phyloP scores from a whole-genome alignment of 2,329 filamentous ascomycete genomes.

The Mycosphaerella arachidis region DNA sequence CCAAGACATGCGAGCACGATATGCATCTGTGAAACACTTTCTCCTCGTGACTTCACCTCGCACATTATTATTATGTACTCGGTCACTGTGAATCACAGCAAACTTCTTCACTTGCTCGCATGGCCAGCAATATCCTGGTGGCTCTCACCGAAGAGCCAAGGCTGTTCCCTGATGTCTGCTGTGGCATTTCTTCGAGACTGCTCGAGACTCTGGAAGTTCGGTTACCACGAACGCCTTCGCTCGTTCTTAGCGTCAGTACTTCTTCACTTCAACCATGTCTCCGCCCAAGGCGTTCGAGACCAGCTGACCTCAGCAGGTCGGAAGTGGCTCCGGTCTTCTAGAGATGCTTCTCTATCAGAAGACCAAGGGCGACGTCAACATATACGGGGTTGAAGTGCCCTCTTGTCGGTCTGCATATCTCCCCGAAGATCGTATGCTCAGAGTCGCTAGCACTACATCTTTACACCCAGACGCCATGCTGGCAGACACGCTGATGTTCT shows the following conservation, averaged over 20 bases:
- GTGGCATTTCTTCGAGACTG: constrained; percentile 23
- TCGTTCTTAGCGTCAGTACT: constrained; percentile 7
- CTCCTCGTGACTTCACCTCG: neutral
- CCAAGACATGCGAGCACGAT: neutral
- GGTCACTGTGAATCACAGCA: constrained; percentile 12
- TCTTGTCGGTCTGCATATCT: constrained; percentile 45
- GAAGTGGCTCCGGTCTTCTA: constrained; percentile 49
- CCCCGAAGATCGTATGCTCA: constrained; percentile 37
- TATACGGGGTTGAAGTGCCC: constrained; percentile 49
- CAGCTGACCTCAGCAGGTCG: constrained; percentile 32
- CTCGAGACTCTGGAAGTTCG: constrained; percentile 14
- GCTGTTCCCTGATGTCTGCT: constrained; percentile 26
- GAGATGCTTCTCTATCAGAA: constrained; percentile 41
- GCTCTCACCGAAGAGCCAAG: constrained; percentile 16
- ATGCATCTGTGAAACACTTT: neutral
- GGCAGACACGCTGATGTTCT: constrained; percentile 49
- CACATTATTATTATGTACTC: too few relatives aligned
- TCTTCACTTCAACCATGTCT: neutral
- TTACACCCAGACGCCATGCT: constrained; percentile 39
- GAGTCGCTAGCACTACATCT: constrained; percentile 44
- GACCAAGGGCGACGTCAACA: constrained; percentile 23
- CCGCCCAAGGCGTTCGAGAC: neutral
- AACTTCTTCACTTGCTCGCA: neutral
- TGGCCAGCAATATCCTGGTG: neutral
- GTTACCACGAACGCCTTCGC: constrained; percentile 13